A percentile compares a stretch with the other conserved stretches of the same genome.
Evolutionary conservation across 371 early-diverging fungal species (phyloP).

Genomic region (Chytridiales sp.): DNA sequence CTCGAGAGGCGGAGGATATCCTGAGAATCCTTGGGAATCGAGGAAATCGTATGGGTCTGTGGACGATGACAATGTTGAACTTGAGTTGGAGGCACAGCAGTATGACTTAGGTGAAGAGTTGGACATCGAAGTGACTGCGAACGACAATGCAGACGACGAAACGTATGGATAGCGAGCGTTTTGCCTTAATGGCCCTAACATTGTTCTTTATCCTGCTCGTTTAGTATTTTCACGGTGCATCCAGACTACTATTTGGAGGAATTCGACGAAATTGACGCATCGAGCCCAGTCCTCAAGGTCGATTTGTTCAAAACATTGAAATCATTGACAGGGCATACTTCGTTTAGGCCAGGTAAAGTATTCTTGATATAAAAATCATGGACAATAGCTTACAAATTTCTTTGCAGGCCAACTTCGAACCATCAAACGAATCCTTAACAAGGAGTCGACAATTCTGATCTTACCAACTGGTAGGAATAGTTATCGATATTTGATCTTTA

Average conservation of each 20-base stretch:
- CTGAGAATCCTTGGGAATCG: too few species aligned
- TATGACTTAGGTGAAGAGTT: background rate
- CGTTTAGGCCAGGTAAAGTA: conserved; percentile 21
- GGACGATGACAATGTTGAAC: too few species aligned
- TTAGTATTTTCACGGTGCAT: background rate
- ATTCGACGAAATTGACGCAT: conserved; percentile 8
- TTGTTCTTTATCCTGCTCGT: too few species aligned
- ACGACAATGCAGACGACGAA: too few species aligned
- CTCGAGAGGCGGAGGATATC: too few species aligned
- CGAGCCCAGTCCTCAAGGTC: conserved; percentile 21
- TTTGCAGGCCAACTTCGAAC: conserved; percentile 44
- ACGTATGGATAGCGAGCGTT: too few species aligned
- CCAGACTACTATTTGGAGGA: background rate
- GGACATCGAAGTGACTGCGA: background rate
- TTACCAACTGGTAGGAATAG: conserved; percentile 54
- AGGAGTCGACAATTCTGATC: conserved; percentile 53
- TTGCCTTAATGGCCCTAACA: too few species aligned
- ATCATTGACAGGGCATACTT: conserved; percentile 24
- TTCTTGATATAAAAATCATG: conserved; percentile 26
- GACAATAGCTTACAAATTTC: background rate
- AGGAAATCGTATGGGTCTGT: too few species aligned
- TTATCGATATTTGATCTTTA: background rate
- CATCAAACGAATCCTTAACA: conserved; percentile 49
- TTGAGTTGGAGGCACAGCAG: too few species aligned
- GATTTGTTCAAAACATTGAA: conserved; percentile 42